Percentiles rank a stretch among this genome's conserved stretches.
These are phyloP conservation scores for Acanthamoeba healyi DNA, from an alignment of 208 protist species.

Conservation along the genomic window DNA sequence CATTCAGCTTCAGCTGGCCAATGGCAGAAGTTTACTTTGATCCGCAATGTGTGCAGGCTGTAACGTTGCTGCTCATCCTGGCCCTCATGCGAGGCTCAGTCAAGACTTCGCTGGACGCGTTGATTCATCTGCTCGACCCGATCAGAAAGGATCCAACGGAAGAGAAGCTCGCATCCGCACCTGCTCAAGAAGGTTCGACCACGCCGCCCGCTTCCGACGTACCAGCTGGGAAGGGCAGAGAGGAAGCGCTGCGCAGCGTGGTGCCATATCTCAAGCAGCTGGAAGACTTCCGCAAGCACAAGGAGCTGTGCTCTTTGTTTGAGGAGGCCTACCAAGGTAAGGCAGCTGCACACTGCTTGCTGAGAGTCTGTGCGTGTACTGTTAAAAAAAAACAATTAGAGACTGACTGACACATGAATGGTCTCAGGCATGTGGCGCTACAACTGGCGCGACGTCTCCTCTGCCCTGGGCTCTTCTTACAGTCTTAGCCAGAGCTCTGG, in stretches of 20 bases:
- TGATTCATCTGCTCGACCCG: constrained; percentile 15
- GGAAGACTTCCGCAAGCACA: constrained; percentile 40
- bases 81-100: constrained; percentile 14
- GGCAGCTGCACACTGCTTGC: too few species aligned
- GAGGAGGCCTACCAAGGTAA: constrained; percentile 19
- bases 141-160: background rate
- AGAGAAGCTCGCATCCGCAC: background rate
- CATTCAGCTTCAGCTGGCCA: background rate
- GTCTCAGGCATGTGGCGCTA: constrained; percentile 5
- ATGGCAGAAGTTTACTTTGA: too few species aligned
- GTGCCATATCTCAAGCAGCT: constrained; percentile 48
- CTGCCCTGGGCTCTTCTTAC: background rate
- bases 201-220: background rate
- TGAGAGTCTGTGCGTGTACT: background rate
- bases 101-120: background rate
- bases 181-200: background rate
- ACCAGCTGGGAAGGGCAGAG: background rate
- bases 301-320: constrained; percentile 23
- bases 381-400: too few species aligned
- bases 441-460: constrained; percentile 29
- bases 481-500: background rate
- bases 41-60: background rate
- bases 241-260: constrained; percentile 39
- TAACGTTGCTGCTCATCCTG: constrained; percentile 15
- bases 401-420: too few species aligned